Evolutionary conservation across 192 early-diverging fungal species (phyloP), one percentile per base, ranked within the genome.

Genomic region (Umbelopsis vinacea): DNA sequence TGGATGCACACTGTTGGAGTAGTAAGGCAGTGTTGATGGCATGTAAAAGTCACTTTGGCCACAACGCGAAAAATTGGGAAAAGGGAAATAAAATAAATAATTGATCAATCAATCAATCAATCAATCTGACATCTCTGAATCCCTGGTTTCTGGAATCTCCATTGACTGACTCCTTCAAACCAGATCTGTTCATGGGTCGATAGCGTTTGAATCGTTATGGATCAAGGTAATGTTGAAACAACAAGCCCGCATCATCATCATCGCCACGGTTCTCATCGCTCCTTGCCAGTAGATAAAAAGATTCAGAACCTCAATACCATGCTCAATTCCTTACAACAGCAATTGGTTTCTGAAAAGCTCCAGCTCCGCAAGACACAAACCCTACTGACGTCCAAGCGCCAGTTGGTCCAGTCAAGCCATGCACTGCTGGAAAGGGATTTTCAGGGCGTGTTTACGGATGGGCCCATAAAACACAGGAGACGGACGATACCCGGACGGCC

Each of bases 291-390:
- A 63, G 33, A 63, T 37, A 63, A 14, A 4, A 14, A 63, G 33
- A 19, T 37, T n/a, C 24, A 63, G 4, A 63, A 63, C 35, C 57
- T 63, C 29, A 63, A 37, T 17, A 63, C 7, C 29, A 63, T 63
- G 17, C 57, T 63, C 15, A n/a, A 63, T 63, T 19, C 57, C 23
- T 35, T 63, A 29, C 33, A 63, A 15, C 4, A 17, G 2, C 57
- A 63, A 37, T 2, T 63, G 35, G 15, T 35, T 11, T 9, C 26
- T 29, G 29, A 63, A 19, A 63, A 63, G 17, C 57, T 63, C 11
- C 38, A 33, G 26, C 29, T 63, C 7, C 57, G 57, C 57, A 63
- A 63, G 17, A 63, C 26, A 35, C 57, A 26, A 37, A 19, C 57
- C 0, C n/a, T 63, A 26, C 26, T 63, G 12, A 11, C 19, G 26